Percentiles rank a stretch among this genome's conserved stretches.
Evolutionary conservation across 208 protist species (phyloP).

Genomic region (Trichomonas tenax): DNA sequence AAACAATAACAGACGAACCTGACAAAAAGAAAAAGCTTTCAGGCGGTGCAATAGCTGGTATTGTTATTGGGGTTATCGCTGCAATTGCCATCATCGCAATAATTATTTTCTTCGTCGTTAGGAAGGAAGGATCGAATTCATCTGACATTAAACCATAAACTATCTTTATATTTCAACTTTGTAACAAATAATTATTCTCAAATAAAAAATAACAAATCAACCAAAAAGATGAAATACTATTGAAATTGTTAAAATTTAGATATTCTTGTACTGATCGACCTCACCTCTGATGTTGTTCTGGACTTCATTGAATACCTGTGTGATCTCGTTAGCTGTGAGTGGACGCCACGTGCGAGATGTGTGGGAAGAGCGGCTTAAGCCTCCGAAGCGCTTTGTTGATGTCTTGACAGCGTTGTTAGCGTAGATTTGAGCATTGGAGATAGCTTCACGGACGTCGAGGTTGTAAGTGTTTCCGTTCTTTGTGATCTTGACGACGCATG

Average conservation of each 20-base stretch:
- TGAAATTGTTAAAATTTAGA: not conserved
- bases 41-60: no score
- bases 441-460: not conserved
- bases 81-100: no score
- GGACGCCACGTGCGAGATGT: not conserved
- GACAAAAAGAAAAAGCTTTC: no score
- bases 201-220: no score
- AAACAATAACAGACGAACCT: no score
- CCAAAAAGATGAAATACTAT: no score
- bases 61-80: no score
- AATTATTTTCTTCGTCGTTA: no score
- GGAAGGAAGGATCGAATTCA: no score
- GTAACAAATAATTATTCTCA: no score
- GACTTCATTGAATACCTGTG: not conserved
- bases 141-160: no score
- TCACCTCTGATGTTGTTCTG: not conserved
- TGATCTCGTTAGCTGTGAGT: not conserved
- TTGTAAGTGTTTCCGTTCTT: not conserved
- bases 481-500: not conserved
- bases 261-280: not conserved
- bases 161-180: no score
- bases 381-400: not conserved
- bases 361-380: not conserved
- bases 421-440: not conserved
- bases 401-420: not conserved